Conservation (phyloP, 805 yeast genomes). For the Zygosaccharomyces pseudorouxii region DNA sequence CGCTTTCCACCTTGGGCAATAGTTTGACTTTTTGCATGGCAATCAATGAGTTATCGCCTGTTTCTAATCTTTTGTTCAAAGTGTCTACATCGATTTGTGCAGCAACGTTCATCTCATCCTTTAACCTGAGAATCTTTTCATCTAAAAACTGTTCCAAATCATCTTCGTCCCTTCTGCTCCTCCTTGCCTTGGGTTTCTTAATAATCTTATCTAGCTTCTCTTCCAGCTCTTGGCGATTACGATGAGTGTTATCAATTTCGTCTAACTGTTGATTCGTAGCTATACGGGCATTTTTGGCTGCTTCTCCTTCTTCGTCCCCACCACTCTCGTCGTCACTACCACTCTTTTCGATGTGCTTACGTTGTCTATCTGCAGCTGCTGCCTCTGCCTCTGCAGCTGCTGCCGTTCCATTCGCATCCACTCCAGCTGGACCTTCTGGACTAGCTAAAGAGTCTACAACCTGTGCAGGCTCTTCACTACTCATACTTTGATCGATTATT, state of each 20-base stretch:
- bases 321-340: slow-evolving; percentile 24
- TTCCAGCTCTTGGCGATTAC: slow-evolving; percentile 73
- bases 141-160: slow-evolving; percentile 95
- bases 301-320: slow-evolving; percentile 12
- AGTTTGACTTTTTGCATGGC: slow-evolving; percentile 67
- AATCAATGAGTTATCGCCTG: slow-evolving; percentile 34
- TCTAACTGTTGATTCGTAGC: slow-evolving; percentile 27
- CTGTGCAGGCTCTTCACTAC: slow-evolving; percentile 6
- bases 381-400: not conserved
- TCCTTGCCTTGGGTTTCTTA: slow-evolving; percentile 56
- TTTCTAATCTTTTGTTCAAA: slow-evolving; percentile 41
- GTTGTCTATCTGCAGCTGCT: slow-evolving; percentile 21
- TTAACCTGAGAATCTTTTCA: slow-evolving; percentile 74
- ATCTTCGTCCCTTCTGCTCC: slow-evolving; percentile 76
- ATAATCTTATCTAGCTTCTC: slow-evolving; percentile 74
- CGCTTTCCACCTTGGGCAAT: slow-evolving; percentile 71
- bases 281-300: slow-evolving; percentile 6
- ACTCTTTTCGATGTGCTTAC: slow-evolving; percentile 27
- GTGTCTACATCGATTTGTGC: slow-evolving; percentile 69
- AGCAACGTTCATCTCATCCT: slow-evolving; percentile 85
- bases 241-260: slow-evolving; percentile 29
- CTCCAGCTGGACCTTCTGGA: not conserved
- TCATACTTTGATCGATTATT: slow-evolving; percentile 5
- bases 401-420: not conserved
- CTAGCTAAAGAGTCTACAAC: not conserved